Evolutionary conservation across 441 rosid species (phyloP).

Genomic region (Manihot esculenta): DNA sequence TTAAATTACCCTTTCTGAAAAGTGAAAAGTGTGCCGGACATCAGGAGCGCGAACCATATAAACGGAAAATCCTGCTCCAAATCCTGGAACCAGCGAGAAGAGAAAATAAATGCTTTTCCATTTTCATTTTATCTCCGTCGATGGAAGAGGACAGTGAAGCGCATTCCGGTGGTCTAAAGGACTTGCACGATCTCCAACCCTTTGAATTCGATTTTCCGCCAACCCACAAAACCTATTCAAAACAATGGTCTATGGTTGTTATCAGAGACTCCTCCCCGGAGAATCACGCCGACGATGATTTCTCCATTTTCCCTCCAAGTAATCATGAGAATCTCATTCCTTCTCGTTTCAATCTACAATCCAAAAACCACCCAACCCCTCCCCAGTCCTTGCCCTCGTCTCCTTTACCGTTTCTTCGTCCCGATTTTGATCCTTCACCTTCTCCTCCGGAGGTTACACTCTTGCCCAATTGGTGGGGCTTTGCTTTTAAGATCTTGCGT

Average conservation of each 20-base stretch:
- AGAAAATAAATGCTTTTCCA: not conserved
- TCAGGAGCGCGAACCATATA: not conserved
- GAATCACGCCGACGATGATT: constrained; percentile 16
- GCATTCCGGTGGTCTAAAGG: not conserved
- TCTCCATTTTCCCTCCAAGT: constrained; percentile 61
- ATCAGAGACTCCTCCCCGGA: constrained; percentile 37
- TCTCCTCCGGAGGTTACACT: constrained; percentile 11
- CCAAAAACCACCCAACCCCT: not conserved
- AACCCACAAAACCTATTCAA: constrained; percentile 8
- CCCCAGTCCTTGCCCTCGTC: constrained; percentile 1
- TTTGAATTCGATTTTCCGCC: constrained; percentile 1
- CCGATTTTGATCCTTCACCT: constrained; percentile 1
- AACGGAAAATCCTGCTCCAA: not conserved
- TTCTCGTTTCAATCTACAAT: constrained; percentile 9
- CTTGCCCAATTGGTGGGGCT: constrained; percentile 36
- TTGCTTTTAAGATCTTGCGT: constrained; percentile 38
- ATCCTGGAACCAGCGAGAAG: too few relatives aligned
- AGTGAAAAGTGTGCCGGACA: too few relatives aligned
- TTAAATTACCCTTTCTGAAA: too few relatives aligned
- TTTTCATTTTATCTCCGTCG: not conserved
- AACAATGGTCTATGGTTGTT: constrained; percentile 43
- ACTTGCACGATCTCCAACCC: constrained; percentile 13
- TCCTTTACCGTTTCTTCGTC: not conserved
- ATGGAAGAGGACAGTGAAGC: constrained; percentile 7
- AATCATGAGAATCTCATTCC: constrained; percentile 69